Evolutionary conservation across 1,139 yeast species (phyloP), one percentile per base, ranked within the genome.

Genomic region (Kodamaea plutei): DNA sequence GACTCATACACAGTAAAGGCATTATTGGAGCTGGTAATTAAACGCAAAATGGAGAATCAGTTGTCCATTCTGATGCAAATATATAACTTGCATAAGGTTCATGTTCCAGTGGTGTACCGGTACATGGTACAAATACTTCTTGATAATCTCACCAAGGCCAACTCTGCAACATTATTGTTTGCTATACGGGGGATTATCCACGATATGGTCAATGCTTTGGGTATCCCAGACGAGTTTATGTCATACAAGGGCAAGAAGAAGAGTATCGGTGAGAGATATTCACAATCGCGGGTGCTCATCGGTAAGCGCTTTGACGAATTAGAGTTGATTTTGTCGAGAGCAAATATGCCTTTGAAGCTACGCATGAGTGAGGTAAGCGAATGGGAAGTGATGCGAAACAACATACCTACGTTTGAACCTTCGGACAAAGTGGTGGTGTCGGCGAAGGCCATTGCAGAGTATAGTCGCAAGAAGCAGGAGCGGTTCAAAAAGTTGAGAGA

Each of bases 261-360:
- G 3, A 28, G 37, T n/a, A 33, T 45, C 5, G 48, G 60, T 2
- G 67, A 62, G 31, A 45, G 51, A 35, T 56, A 54, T 39, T 50
- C 52, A 28, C 60, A 59, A 5, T 29, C 59, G 26, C 41, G 56
- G 23, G 37, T 58, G 27, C 35, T 59, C 2, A 44, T 54, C 4
- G 35, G 35, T 4, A 15, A 23, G 15, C 19, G 26, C n/a, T 32
- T 32, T 27, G 34, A 25, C 15, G 32, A 35, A 15, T 27, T 32
- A 13, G 38, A 31, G 27, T 22, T 24, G n/a, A 14, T 28, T 8
- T 23, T 29, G 6, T 11, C 14, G 13, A 22, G 21, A 18, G 17
- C 30, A 6, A 31, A 31, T 6, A 33, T 30, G 9, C 18, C 25
- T 4, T 27, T 38, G 39, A 38, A 32, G 27, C 13, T 23, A 6